Conservation (phyloP, 179 eudicot species). For the Drosera spatulata region DNA sequence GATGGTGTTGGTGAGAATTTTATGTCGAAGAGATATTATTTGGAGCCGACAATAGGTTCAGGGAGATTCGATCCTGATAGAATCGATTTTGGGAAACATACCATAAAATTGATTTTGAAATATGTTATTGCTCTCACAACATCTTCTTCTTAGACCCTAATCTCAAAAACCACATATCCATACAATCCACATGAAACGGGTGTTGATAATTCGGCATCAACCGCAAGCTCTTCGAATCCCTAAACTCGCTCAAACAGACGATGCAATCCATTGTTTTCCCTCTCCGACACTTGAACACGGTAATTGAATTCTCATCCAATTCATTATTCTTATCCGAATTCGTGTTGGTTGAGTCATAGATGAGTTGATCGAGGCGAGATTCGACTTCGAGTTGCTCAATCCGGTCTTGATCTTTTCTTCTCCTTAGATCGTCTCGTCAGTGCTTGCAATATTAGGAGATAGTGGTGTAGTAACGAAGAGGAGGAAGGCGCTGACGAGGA, state of each 20-base stretch:
- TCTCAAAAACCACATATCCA: constrained; percentile 66
- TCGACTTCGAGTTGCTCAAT: not conserved
- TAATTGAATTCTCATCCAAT: constrained; percentile 52
- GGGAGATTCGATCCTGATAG: too few relatives aligned
- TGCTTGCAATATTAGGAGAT: constrained; percentile 42
- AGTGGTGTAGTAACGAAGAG: constrained; percentile 57
- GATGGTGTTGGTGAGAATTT: too few relatives aligned
- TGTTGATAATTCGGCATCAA: constrained; percentile 75
- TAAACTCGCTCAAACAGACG: too few relatives aligned
- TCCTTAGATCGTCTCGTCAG: constrained; percentile 2
- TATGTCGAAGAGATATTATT: too few relatives aligned
- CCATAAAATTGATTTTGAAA: too few relatives aligned
- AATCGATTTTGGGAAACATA: too few relatives aligned
- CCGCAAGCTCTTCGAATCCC: constrained; percentile 56
- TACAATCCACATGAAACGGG: constrained; percentile 65
- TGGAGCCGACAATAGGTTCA: too few relatives aligned
- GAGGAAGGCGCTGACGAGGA: constrained; percentile 57
- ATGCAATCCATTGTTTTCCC: constrained; percentile 62
- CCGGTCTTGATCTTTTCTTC: not conserved
- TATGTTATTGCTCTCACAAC: too few relatives aligned
- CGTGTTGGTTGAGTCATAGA: constrained; percentile 16
- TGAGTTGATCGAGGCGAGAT: constrained; percentile 14
- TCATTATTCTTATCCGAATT: constrained; percentile 5
- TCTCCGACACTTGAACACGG: constrained; percentile 37
- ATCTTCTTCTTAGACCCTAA: constrained; percentile 57